These are phyloP conservation scores for Aspergillus versicolor DNA, from an alignment of 2,329 filamentous ascomycete genomes.

Conservation along the genomic window DNA sequence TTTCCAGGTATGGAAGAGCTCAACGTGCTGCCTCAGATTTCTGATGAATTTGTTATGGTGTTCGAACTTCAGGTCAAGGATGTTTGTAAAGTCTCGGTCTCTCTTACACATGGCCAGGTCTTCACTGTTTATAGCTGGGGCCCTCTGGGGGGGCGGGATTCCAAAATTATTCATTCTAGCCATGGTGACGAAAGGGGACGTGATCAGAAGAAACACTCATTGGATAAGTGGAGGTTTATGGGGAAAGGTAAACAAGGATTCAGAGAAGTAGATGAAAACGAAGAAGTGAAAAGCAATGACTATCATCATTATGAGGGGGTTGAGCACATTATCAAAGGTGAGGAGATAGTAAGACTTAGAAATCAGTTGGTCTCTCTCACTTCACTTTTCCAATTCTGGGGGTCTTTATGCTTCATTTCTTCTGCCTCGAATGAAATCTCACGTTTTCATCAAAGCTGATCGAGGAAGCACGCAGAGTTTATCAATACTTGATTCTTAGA, in stretches of 20 bases:
- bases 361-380: background rate
- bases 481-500: background rate
- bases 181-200: background rate
- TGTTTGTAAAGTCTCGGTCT: constrained; percentile 21
- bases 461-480: background rate
- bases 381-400: background rate
- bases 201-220: background rate
- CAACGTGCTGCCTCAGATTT: constrained; percentile 13
- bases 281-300: background rate
- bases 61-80: constrained; percentile 22
- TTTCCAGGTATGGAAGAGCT: constrained; percentile 12
- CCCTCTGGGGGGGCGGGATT: background rate
- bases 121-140: background rate
- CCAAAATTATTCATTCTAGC: background rate
- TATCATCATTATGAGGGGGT: background rate
- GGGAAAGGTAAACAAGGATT: background rate
- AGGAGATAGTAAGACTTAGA: background rate
- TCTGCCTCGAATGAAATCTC: too few species aligned
- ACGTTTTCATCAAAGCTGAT: too few species aligned
- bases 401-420: background rate
- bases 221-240: background rate
- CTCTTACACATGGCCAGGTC: background rate
- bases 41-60: constrained; percentile 18
- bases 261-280: background rate
- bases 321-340: background rate